Base-by-base conservation (phyloP, 2,329 filamentous ascomycete species). In the Ophiostoma perfectum region DNA sequence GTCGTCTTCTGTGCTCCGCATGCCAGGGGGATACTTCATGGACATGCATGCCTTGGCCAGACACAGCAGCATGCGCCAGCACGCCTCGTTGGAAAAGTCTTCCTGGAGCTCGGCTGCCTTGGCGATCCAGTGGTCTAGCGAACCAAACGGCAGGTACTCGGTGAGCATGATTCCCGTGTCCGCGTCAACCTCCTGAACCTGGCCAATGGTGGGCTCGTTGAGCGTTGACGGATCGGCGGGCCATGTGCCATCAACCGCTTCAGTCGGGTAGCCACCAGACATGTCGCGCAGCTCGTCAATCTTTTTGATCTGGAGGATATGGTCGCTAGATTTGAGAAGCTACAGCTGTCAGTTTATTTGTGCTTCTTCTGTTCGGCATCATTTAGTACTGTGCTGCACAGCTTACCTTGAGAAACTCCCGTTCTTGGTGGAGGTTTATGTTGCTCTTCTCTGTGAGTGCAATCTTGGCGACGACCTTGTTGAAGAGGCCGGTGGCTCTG, bases 1-100 rank as follows among this genome's bases (percentile, higher is more conserved):
- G 3, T 55, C n/a, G n/a, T 6, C n/a, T 8, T 14, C 18, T n/a
- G 7, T 36, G 49, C 49, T 18, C 36, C 64, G 65, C 14, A 18
- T 3, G 27, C 44, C 45, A 2, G 66, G 16, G 0, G 72, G 73
- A 9, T 68, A 69, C 18, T 70, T 41, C 70, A 74, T 67, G 9
- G 70, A 66, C n/a, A 71, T 58, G 63, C 71, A 72, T 5, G 42
- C 72, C 14, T 71, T 66, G 11, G 69, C 68, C 14, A 74, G 60
- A 55, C 72, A 73, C 38, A 64, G 58, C 6, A 73, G 65, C 45
- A 72, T 65, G 1, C 65, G 67, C 73, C 73, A 74, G 11, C 71
- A 68, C 3, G 62, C 62, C 8, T 67, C 63, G 4, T 64, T 41
- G 1, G 68, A 66, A 2, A 71, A 55, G 9, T 27, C 16, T 2